Evolutionary conservation across 768 basidiomycete genomes (phyloP).

Genomic region (Astraeus odoratus): DNA sequence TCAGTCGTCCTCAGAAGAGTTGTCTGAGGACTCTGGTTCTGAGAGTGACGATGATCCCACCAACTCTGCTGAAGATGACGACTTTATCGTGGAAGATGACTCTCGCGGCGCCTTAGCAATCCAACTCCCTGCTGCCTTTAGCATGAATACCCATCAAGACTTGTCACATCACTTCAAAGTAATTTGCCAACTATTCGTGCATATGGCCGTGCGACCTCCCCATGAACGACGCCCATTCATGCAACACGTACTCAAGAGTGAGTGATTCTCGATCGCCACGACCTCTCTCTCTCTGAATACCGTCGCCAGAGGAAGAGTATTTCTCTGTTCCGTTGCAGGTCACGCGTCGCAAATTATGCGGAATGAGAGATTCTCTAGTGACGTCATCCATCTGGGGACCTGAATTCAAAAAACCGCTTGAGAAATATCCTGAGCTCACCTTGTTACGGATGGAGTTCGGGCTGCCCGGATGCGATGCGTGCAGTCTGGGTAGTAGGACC

Average conservation of each 20-base stretch:
- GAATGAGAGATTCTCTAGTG: conserved; percentile 68
- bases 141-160: conserved; percentile 73
- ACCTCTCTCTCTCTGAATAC: not conserved
- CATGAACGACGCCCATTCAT: conserved; percentile 49
- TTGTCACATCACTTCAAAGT: conserved; percentile 78
- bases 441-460: conserved; percentile 47
- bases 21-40: conserved; percentile 17
- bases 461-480: conserved; percentile 72
- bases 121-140: conserved; percentile 70
- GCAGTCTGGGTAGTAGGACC: conserved; percentile 63
- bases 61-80: conserved; percentile 22
- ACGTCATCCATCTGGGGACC: conserved; percentile 81
- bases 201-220: conserved; percentile 59
- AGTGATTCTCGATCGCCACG: conserved; percentile 1
- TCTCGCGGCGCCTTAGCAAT: conserved; percentile 29
- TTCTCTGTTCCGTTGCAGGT: conserved; percentile 64
- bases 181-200: conserved; percentile 81
- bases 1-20: conserved; percentile 28
- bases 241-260: conserved; percentile 46
- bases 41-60: not conserved
- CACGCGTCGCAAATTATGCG: conserved; percentile 61
- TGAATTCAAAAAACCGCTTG: conserved; percentile 56
- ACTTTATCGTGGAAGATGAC: conserved; percentile 65
- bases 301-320: conserved; percentile 50
- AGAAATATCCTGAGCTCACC: conserved; percentile 60